Evolutionary conservation across 129 eudicot species (phyloP).

Genomic region (Flaveria ramosissima): DNA sequence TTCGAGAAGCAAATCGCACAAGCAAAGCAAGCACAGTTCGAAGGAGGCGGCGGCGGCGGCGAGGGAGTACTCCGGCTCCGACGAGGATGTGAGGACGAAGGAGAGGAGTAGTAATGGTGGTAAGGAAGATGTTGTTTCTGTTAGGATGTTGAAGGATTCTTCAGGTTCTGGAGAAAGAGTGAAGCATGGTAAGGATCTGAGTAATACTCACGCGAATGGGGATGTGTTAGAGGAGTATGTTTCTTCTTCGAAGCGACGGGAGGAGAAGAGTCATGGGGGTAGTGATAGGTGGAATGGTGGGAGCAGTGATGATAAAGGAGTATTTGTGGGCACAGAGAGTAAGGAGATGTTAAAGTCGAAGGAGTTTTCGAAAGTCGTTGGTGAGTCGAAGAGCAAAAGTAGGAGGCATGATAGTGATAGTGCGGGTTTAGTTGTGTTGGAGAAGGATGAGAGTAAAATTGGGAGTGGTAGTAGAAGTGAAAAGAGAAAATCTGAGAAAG

Average conservation of each 20-base stretch:
- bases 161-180: conserved; percentile 57
- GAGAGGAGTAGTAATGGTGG: conserved; percentile 48
- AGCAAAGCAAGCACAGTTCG: conserved; percentile 83
- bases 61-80: conserved; percentile 74
- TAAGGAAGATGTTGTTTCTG: conserved; percentile 51
- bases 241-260: conserved; percentile 54
- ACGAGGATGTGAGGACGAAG: conserved; percentile 62
- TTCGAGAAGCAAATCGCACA: conserved; percentile 88
- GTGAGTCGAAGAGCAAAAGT: conserved; percentile 62
- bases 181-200: conserved; percentile 52
- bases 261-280: conserved; percentile 57
- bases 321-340: conserved; percentile 35
- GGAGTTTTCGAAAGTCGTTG: conserved; percentile 40
- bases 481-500: conserved; percentile 63
- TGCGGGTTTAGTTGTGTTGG: conserved; percentile 25
- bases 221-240: conserved; percentile 52
- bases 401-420: conserved; percentile 57
- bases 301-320: conserved; percentile 47
- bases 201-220: conserved; percentile 53
- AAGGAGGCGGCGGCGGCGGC: conserved; percentile 36
- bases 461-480: conserved; percentile 54
- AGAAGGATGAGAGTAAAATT: conserved; percentile 57
- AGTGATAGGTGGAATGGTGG: conserved; percentile 87
- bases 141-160: conserved; percentile 53
- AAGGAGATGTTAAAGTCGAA: conserved; percentile 39